phyloP scores from a whole-genome alignment of 2,329 filamentous ascomycete genomes.

The Calonectria pauciramosa region DNA sequence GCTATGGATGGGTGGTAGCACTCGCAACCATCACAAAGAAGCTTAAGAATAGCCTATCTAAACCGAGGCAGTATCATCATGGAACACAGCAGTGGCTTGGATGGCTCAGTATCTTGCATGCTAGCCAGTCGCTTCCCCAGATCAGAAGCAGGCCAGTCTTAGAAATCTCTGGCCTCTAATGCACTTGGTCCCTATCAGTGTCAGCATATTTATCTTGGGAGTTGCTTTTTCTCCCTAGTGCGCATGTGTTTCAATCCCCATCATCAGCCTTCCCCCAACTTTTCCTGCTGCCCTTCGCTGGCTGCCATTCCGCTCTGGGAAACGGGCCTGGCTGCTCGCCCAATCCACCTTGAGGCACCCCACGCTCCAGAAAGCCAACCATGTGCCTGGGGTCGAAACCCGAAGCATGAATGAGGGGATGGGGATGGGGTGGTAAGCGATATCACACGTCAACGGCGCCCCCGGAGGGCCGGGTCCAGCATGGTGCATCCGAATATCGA shows the following conservation, averaged over 20 bases:
- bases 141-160: slow-evolving; percentile 9
- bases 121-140: slow-evolving; percentile 10
- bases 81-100: not conserved
- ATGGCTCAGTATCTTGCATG: slow-evolving; percentile 7
- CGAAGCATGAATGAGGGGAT: not conserved
- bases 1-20: not conserved
- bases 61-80: slow-evolving; percentile 14
- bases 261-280: slow-evolving; percentile 10
- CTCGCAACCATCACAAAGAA: slow-evolving; percentile 9
- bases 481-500: not conserved
- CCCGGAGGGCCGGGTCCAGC: slow-evolving; percentile 18
- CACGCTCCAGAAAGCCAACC: slow-evolving; percentile 23
- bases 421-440: slow-evolving; percentile 18
- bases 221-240: not conserved
- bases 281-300: not conserved
- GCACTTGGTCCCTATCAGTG: slow-evolving; percentile 13
- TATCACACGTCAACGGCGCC: slow-evolving; percentile 41
- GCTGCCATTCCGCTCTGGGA: slow-evolving; percentile 8
- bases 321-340: not conserved
- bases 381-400: slow-evolving; percentile 1
- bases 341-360: slow-evolving; percentile 13
- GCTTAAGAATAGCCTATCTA: not conserved
- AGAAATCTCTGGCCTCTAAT: not conserved
- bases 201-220: slow-evolving; percentile 12
- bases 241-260: slow-evolving; percentile 9